phyloP scores from a whole-genome alignment of 768 basidiomycete genomes.

The Hygrophoropsis aurantiaca region DNA sequence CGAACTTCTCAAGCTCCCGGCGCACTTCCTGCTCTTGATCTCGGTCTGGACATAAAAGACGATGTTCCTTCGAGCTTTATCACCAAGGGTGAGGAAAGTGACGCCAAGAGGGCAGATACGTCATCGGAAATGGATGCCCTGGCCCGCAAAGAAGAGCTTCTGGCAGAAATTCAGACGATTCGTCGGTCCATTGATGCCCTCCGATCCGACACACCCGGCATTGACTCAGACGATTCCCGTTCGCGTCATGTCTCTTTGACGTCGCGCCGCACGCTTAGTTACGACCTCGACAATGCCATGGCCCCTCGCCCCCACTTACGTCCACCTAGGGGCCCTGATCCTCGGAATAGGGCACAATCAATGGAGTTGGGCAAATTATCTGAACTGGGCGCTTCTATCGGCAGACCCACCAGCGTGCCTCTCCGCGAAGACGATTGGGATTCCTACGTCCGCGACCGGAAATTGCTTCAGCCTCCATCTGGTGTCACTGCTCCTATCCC shows the following conservation, averaged over 20 bases:
- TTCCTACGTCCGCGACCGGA: slow-evolving; percentile 79
- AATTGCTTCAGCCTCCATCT: slow-evolving; percentile 79
- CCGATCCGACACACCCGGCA: slow-evolving; percentile 63
- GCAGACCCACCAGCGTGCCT: slow-evolving; percentile 73
- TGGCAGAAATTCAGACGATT: slow-evolving; percentile 78
- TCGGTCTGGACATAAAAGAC: slow-evolving; percentile 71
- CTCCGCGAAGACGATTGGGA: slow-evolving; percentile 84
- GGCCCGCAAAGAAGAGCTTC: slow-evolving; percentile 67
- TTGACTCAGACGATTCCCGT: slow-evolving; percentile 49
- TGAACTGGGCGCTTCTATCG: slow-evolving; percentile 53
- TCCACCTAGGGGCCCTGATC: slow-evolving; percentile 67
- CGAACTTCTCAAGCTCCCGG: slow-evolving; percentile 52
- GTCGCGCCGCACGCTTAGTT: slow-evolving; percentile 68
- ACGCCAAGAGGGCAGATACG: slow-evolving; percentile 34
- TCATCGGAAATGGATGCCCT: slow-evolving; percentile 50
- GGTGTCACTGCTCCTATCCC: slow-evolving; percentile 79
- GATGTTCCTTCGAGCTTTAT: slow-evolving; percentile 76
- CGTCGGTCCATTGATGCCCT: slow-evolving; percentile 76
- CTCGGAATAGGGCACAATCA: slow-evolving; percentile 68
- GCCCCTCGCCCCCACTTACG: slow-evolving; percentile 59
- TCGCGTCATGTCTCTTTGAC: slow-evolving; percentile 65
- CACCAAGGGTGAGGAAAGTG: slow-evolving; percentile 38
- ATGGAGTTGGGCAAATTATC: slow-evolving; percentile 62
- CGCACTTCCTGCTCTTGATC: slow-evolving; percentile 68
- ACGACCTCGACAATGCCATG: slow-evolving; percentile 58